phyloP scores from a whole-genome alignment of 2,329 filamentous ascomycete species.

The Davidsoniella neocaledoniae region DNA sequence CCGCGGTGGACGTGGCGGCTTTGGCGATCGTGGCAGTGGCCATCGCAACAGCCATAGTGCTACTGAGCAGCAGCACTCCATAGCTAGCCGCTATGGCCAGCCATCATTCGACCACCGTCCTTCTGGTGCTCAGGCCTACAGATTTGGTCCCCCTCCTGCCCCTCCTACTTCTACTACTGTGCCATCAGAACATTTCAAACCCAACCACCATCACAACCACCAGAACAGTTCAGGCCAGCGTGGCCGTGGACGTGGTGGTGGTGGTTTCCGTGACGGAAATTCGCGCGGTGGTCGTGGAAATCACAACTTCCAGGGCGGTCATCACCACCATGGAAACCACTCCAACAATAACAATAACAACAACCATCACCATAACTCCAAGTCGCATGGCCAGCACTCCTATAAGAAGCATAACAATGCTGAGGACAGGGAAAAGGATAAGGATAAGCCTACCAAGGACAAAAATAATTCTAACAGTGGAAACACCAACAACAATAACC shows the following conservation, averaged over 20 bases:
- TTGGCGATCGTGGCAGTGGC: constrained; percentile 26
- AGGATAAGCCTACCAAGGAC: constrained; percentile 21
- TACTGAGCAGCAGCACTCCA: constrained; percentile 10
- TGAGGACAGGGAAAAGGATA: constrained; percentile 1
- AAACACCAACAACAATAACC: constrained; percentile 13
- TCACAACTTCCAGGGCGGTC: constrained; percentile 26
- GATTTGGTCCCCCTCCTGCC: constrained; percentile 25
- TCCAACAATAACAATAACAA: constrained; percentile 15
- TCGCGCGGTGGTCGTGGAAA: constrained; percentile 26
- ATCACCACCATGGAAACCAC: constrained; percentile 19
- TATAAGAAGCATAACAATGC: constrained; percentile 2
- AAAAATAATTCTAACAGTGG: constrained; percentile 13
- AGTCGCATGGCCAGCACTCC: constrained; percentile 7
- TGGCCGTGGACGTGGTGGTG: constrained; percentile 22
- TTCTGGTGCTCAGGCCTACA: constrained; percentile 18
- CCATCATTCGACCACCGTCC: constrained; percentile 9
- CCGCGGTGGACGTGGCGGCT: constrained; percentile 18
- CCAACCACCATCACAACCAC: constrained; percentile 16
- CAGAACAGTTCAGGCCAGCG: constrained; percentile 17
- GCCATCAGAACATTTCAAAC: constrained; percentile 18
- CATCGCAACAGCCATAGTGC: constrained; percentile 13
- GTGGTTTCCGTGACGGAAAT: constrained; percentile 21
- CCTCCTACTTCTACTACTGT: constrained; percentile 18
- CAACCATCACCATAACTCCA: constrained; percentile 14
- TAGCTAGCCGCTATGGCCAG: constrained; percentile 8